Percentiles rank a stretch among this genome's conserved stretches.
Evolutionary conservation across 305 asterid species (phyloP).

Genomic region (Solanum hybrid): DNA sequence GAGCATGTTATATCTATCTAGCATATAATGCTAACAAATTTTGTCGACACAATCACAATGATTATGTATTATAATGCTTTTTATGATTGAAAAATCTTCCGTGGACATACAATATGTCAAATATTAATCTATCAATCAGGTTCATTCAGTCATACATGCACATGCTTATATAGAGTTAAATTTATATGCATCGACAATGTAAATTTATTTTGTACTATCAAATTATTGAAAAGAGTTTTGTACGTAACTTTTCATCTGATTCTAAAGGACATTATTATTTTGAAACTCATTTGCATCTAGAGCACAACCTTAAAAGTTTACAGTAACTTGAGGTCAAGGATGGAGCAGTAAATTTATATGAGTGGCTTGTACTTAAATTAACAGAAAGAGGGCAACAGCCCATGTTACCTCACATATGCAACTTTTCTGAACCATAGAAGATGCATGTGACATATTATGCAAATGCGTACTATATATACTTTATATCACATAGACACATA

Average conservation of each 20-base stretch:
- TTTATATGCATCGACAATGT: background rate
- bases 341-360: background rate
- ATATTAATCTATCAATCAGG: background rate
- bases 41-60: background rate
- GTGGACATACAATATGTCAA: background rate
- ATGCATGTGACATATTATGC: background rate
- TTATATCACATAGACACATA: background rate
- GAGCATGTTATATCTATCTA: background rate
- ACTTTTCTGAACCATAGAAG: background rate
- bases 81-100: background rate
- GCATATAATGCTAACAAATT: background rate
- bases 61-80: background rate
- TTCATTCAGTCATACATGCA: background rate
- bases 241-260: background rate
- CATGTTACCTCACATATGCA: background rate
- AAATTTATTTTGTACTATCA: background rate
- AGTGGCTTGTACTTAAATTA: background rate
- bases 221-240: background rate
- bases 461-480: background rate
- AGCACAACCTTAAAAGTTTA: background rate
- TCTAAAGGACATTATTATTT: background rate
- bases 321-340: background rate
- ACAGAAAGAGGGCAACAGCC: background rate
- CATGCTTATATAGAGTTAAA: background rate
- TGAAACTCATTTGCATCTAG: background rate